These are phyloP conservation scores for Kwoniella dejecticola DNA, from an alignment of 768 basidiomycete species.

Conservation along the genomic window DNA sequence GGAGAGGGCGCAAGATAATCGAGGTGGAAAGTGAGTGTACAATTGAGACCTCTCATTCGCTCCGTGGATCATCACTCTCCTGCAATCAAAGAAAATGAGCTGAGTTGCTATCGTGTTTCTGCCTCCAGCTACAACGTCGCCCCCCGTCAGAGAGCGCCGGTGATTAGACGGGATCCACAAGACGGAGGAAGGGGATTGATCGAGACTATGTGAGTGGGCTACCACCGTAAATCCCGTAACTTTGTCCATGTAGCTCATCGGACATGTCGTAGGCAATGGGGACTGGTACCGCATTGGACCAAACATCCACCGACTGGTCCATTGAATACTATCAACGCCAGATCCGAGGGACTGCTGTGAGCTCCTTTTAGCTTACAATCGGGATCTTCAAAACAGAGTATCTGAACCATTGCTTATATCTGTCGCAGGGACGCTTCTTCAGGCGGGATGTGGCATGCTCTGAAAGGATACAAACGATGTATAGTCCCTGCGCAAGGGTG, in stretches of 20 bases:
- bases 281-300: constrained; percentile 79
- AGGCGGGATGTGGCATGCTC: constrained; percentile 76
- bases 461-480: constrained; percentile 81
- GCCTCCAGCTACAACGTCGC: constrained; percentile 76
- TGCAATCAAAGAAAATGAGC: too few relatives aligned
- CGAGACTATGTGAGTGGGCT: constrained; percentile 68
- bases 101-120: too few relatives aligned
- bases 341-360: constrained; percentile 70
- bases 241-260: too few relatives aligned
- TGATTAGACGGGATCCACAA: constrained; percentile 63
- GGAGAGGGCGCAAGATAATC: constrained; percentile 40
- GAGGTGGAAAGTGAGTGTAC: constrained; percentile 37
- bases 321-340: constrained; percentile 86
- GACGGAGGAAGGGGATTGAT: constrained; percentile 59
- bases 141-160: constrained; percentile 75
- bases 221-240: too few relatives aligned
- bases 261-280: constrained; percentile 63
- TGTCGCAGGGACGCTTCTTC: constrained; percentile 58
- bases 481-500: constrained; percentile 79
- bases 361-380: constrained; percentile 2
- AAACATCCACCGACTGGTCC: constrained; percentile 64
- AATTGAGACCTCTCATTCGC: too few relatives aligned
- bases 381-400: neutral
- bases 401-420: too few relatives aligned
- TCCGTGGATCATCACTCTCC: too few relatives aligned